Evolutionary conservation across 2,329 filamentous ascomycete species (phyloP), one percentile per base, ranked within the genome.

Genomic region (Truncatella angustata): DNA sequence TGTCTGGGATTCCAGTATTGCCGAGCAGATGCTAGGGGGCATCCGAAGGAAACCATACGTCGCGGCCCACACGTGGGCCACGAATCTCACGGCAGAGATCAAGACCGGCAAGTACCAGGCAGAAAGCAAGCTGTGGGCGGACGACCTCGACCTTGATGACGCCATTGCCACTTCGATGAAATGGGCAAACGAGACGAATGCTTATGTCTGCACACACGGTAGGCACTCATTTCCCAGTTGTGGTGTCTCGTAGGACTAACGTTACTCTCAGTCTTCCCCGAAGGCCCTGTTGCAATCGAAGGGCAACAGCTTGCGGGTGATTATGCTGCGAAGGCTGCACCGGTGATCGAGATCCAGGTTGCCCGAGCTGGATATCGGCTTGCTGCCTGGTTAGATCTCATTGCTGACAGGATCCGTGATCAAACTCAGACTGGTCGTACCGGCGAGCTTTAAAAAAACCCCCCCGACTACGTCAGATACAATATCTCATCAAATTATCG

Each of bases 1-100:
- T 53, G 81, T 90, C 14, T 91, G 87, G 87, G 88, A 91, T 63
- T 82, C 79, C 49, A 81, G 79, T 58, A 90, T 90, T 56, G 78
- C 82, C 1, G 85, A 88, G 69, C 81, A 85, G 62, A 70, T 81
- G 61, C 72, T 86, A 1, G 85, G 85, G 2, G 81, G 77, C n/a
- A 64, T 72, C 39, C 70, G 73, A 35, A 70, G 80, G 63, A 66
- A 73, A 68, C 66, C 78, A 1, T 82, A 78, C 53, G 65, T 67
- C 4, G 70, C 77, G 42, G 84, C 82, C 2, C 66, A 72, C 47
- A 65, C 64, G 37, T 88, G 85, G 80, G 81, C 85, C 1, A 70
- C 72, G n/a, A 68, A 74, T 50, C 74, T 90, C 20, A 75, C 77
- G 5, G 58, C 65, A 1, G 75, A 79, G 59, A 85, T 89, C 54